A percentile compares a stretch with the other conserved stretches of the same genome.
phyloP scores from a whole-genome alignment of 441 rosid species.

The Macaranga tanarius region DNA sequence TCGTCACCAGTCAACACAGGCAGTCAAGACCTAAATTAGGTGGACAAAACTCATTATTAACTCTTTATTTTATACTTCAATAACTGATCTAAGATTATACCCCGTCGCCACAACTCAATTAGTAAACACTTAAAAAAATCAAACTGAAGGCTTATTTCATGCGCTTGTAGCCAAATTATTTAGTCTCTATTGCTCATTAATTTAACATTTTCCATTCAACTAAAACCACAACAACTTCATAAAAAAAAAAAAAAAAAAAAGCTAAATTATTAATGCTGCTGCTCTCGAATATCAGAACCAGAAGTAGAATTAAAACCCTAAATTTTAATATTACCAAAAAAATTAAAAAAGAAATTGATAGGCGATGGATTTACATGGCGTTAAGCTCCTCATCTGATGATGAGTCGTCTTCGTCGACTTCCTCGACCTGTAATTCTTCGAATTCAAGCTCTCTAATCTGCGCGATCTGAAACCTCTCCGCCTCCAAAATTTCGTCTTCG shows the following conservation, averaged over 20 bases:
- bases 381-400: constrained; percentile 54
- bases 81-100: too few relatives aligned
- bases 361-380: constrained; percentile 27
- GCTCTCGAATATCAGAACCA: neutral
- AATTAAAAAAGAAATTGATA: too few relatives aligned
- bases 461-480: constrained; percentile 80
- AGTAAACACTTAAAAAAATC: too few relatives aligned
- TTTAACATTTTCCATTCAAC: neutral
- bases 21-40: neutral
- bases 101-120: too few relatives aligned
- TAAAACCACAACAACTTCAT: neutral
- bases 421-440: constrained; percentile 84
- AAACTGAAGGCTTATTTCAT: too few relatives aligned
- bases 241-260: neutral
- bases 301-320: neutral
- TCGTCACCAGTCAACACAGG: neutral
- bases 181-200: neutral
- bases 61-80: too few relatives aligned
- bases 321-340: neutral
- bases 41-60: neutral
- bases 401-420: constrained; percentile 60
- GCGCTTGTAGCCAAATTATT: neutral
- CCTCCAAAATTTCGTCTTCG: constrained; percentile 41
- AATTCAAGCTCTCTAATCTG: constrained; percentile 82
- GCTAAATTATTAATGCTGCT: neutral